Base-by-base conservation (phyloP, 257 asterid genomes). In the Gentiana macrophylla region DNA sequence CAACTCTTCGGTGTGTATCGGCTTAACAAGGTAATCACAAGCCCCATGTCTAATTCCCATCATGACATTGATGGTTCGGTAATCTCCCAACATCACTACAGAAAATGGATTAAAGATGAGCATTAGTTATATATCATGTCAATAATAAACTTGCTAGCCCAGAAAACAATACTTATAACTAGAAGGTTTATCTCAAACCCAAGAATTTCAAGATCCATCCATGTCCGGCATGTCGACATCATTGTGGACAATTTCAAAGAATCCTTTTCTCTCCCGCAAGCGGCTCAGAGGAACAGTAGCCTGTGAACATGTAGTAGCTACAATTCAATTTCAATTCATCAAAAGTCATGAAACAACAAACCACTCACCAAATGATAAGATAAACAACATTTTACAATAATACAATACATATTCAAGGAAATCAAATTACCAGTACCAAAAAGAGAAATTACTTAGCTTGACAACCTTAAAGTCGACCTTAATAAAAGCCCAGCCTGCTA, bases 181-280 rank as follows among this genome's bases (percentile, higher is more conserved):
- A 95, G 97, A 63, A 89, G 92, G 83, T 79, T 95, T 94, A 89
- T 86, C 73, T 89, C 97, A 70, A 89, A 64, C 55, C 95, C 97
- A 63, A 15, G 24, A 15, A 15, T 86, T 95, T 61, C 76, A 86
- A 74, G 83, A 86, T 50, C 97, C 97, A 78, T 89, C 93, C 95
- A 89, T 83, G 69, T 89, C 95, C 62, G 97, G 97, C 97, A 89
- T 86, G 73, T 89, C 95, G 46, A 89, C 97, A 66, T 89, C 97
- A 62, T 94, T 89, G 63, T 86, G 80, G 24, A 89, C 87, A 59
- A 89, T 52, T 69, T 89, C 97, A 49, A 74, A 89, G 63, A 74
- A 74, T 57, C 80, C 88, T 72, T 79, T 89, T 76, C 84, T 73
- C 57, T 89, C 94, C 66, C 97, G 77, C 65, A 89, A 62, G 60